phyloP scores from a whole-genome alignment of 192 early-diverging fungal species.

The Umbelopsis isabellina region DNA sequence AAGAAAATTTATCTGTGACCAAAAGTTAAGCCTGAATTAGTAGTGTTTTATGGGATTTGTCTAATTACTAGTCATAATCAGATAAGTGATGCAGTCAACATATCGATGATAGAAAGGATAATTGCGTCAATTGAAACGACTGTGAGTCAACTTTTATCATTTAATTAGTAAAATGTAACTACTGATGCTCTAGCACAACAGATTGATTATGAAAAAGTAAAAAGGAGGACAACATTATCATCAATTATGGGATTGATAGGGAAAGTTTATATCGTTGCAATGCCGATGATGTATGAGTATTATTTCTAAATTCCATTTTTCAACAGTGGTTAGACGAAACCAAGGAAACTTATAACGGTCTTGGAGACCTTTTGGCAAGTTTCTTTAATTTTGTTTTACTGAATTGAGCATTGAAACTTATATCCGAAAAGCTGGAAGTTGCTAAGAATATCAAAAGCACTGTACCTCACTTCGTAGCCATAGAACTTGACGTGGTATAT shows the following conservation, averaged over 20 bases:
- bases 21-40: constrained; percentile 21
- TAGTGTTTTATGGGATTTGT: background rate
- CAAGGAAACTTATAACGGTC: constrained; percentile 62
- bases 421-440: constrained; percentile 46
- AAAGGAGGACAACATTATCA: constrained; percentile 57
- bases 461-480: constrained; percentile 57
- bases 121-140: constrained; percentile 61
- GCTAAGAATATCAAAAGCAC: constrained; percentile 58
- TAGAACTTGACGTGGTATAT: constrained; percentile 71
- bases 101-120: constrained; percentile 53
- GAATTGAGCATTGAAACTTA: background rate
- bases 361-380: constrained; percentile 70
- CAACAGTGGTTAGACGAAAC: constrained; percentile 69
- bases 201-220: constrained; percentile 77
- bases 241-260: constrained; percentile 56
- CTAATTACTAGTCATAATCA: constrained; percentile 5
- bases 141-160: constrained; percentile 36
- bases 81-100: constrained; percentile 33
- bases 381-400: background rate
- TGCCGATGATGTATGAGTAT: background rate
- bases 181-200: constrained; percentile 20
- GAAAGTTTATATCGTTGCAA: constrained; percentile 19
- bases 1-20: constrained; percentile 24
- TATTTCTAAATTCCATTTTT: background rate
- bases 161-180: background rate